phyloP scores from a whole-genome alignment of 139 green algal genomes.

The Chlamydomonas sp. region DNA sequence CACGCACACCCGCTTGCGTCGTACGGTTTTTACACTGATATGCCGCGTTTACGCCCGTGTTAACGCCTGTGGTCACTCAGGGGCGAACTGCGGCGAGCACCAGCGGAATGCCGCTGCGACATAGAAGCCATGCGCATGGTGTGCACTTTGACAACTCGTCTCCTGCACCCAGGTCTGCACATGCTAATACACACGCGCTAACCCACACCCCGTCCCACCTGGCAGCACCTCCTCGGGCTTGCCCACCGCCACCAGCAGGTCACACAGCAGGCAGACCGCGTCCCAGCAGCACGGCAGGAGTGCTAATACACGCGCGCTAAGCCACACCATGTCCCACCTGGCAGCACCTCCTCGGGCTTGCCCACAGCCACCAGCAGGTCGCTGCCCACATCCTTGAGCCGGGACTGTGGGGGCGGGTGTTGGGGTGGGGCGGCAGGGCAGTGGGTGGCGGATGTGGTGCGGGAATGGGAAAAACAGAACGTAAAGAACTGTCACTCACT shows the following conservation, averaged over 20 bases:
- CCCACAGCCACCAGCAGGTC: constrained; percentile 87
- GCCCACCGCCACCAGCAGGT: constrained; percentile 84
- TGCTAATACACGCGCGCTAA: too few relatives aligned
- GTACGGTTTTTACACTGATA: too few relatives aligned
- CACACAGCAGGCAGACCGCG: constrained; percentile 2
- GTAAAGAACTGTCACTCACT: too few relatives aligned
- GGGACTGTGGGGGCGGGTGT: neutral
- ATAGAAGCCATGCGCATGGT: too few relatives aligned
- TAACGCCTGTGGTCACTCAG: too few relatives aligned
- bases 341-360: constrained; percentile 82
- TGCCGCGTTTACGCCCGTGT: too few relatives aligned
- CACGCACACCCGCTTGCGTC: too few relatives aligned
- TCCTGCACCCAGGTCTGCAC: too few relatives aligned
- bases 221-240: constrained; percentile 83
- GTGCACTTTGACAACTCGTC: too few relatives aligned
- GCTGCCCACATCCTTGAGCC: constrained; percentile 64
- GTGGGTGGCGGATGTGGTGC: neutral
- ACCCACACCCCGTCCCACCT: constrained; percentile 19
- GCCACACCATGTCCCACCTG: constrained; percentile 32
- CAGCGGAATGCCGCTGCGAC: too few relatives aligned
- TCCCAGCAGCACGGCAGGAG: neutral
- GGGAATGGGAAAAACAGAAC: neutral
- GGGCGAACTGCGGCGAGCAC: too few relatives aligned
- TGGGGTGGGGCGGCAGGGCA: neutral
- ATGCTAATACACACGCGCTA: too few relatives aligned